A percentile compares a stretch with the other conserved stretches of the same genome.
phyloP scores from a whole-genome alignment of 1,284 basidiomycete genomes.

The Pseudozyma flocculosa region DNA sequence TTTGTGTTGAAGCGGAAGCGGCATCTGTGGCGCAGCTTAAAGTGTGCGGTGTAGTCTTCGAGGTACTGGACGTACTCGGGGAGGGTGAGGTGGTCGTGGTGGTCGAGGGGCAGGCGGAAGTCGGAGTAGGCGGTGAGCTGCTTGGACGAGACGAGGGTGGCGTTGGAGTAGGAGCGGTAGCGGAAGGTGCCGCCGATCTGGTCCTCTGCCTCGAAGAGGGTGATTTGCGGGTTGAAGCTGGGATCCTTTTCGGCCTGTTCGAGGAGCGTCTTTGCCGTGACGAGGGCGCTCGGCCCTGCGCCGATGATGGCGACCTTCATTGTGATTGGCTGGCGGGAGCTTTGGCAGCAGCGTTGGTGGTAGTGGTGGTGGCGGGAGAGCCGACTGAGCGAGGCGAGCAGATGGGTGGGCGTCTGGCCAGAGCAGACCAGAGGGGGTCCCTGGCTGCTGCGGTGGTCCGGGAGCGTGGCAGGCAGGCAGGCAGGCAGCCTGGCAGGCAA shows the following conservation, averaged over 20 bases:
- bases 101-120: conserved; percentile 64
- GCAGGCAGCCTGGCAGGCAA: neutral
- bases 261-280: conserved; percentile 65
- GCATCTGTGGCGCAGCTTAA: conserved; percentile 58
- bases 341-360: too few relatives aligned
- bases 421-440: too few relatives aligned
- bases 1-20: conserved; percentile 27
- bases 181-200: conserved; percentile 68
- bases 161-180: conserved; percentile 62
- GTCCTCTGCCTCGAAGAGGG: conserved; percentile 63
- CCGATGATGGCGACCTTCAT: conserved; percentile 47
- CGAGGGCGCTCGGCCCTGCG: conserved; percentile 66
- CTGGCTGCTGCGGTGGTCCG: too few relatives aligned
- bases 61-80: conserved; percentile 67
- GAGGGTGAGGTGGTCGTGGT: conserved; percentile 67
- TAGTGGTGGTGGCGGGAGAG: neutral
- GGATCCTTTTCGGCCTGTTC: conserved; percentile 22
- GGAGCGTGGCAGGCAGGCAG: neutral
- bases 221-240: conserved; percentile 62
- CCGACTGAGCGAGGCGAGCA: too few relatives aligned
- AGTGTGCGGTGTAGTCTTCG: conserved; percentile 63
- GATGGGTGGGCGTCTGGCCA: too few relatives aligned
- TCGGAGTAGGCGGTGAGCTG: conserved; percentile 70
- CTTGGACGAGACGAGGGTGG: conserved; percentile 66
- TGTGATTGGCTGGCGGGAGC: neutral